Evolutionary conservation across 805 yeast species (phyloP).

Genomic region (Kodamaea neixiangensis): DNA sequence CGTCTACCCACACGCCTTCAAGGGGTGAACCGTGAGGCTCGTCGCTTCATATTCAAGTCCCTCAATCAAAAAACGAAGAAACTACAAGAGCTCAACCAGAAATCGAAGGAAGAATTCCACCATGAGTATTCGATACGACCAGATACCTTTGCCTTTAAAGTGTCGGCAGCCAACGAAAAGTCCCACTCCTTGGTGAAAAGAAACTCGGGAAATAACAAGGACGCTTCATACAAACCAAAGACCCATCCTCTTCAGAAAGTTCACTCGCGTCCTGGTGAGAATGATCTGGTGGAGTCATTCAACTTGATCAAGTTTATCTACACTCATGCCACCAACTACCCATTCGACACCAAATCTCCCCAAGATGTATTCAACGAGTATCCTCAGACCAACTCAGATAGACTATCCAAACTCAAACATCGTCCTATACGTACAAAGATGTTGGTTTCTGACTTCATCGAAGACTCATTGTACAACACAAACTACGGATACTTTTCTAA

Average conservation of each 20-base stretch:
- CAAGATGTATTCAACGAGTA: slow-evolving; percentile 40
- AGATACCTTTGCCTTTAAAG: slow-evolving; percentile 47
- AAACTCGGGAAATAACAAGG: neutral
- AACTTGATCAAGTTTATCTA: slow-evolving; percentile 39
- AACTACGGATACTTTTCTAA: slow-evolving; percentile 79
- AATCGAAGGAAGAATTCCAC: slow-evolving; percentile 22
- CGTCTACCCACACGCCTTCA: neutral
- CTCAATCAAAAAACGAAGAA: slow-evolving; percentile 18
- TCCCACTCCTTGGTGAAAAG: slow-evolving; percentile 16
- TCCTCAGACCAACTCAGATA: slow-evolving; percentile 36
- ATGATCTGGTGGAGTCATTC: slow-evolving; percentile 14
- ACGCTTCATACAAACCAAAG: neutral
- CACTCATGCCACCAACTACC: slow-evolving; percentile 43
- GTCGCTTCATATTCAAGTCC: slow-evolving; percentile 23
- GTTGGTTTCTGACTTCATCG: slow-evolving; percentile 79
- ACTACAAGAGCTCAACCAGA: slow-evolving; percentile 16
- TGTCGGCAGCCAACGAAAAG: slow-evolving; percentile 24
- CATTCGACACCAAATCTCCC: slow-evolving; percentile 38
- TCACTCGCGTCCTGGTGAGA: slow-evolving; percentile 1
- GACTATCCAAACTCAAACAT: slow-evolving; percentile 30
- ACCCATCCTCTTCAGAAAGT: slow-evolving; percentile 30
- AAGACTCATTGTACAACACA: slow-evolving; percentile 81
- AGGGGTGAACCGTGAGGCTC: neutral
- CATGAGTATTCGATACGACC: slow-evolving; percentile 49
- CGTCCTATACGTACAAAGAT: slow-evolving; percentile 68